Evolutionary conservation across 2,329 filamentous ascomycete genomes (phyloP).

Genomic region (Ustilaginoidea virens): DNA sequence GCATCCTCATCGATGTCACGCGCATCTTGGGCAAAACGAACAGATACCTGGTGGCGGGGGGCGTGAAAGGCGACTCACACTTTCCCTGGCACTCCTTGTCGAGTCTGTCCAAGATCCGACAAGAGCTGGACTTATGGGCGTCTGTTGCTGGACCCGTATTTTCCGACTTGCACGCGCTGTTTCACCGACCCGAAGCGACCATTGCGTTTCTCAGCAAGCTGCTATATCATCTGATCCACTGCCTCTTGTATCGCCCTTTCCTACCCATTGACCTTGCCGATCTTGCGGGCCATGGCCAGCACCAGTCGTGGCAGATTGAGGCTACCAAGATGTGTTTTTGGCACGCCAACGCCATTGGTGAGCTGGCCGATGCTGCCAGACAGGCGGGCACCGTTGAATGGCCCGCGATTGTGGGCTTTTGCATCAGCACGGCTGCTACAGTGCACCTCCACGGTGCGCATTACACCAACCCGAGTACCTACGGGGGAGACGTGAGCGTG

Average conservation of each 20-base stretch:
- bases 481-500: constrained; percentile 41
- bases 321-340: constrained; percentile 76
- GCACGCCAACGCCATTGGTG: constrained; percentile 76
- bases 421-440: constrained; percentile 72
- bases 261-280: constrained; percentile 72
- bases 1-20: constrained; percentile 72
- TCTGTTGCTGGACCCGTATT: constrained; percentile 69
- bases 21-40: constrained; percentile 74
- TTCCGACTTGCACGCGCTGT: constrained; percentile 57
- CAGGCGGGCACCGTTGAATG: constrained; percentile 64
- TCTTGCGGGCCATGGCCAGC: constrained; percentile 63
- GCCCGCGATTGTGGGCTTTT: constrained; percentile 78
- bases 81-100: constrained; percentile 84
- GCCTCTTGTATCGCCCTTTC: constrained; percentile 75
- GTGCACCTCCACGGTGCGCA: constrained; percentile 79
- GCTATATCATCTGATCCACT: constrained; percentile 76
- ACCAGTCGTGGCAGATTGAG: constrained; percentile 87
- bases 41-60: constrained; percentile 68
- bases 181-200: constrained; percentile 64
- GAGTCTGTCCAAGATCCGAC: constrained; percentile 70
- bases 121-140: constrained; percentile 75
- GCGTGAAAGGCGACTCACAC: constrained; percentile 78
- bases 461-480: constrained; percentile 41
- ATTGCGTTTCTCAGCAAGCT: constrained; percentile 70
- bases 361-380: constrained; percentile 65